phyloP scores from a whole-genome alignment of 345 rosid species.

The Populus euphratica region DNA sequence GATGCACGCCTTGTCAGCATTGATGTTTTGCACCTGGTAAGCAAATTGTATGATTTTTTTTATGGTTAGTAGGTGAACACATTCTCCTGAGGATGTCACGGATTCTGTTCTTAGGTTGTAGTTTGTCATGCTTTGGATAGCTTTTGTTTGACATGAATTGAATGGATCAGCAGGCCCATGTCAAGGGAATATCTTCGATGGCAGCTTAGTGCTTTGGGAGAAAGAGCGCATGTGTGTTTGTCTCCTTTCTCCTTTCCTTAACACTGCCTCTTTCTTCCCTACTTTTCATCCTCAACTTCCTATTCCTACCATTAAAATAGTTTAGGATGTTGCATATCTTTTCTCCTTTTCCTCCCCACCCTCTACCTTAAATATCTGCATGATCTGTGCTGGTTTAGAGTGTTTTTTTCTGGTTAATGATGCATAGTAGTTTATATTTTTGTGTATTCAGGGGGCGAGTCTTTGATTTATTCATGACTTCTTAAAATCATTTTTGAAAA shows the following conservation, averaged over 20 bases:
- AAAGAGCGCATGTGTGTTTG: constrained; percentile 99
- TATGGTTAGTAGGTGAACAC: constrained; percentile 36
- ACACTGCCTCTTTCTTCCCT: constrained; percentile 87
- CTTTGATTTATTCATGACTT: not conserved
- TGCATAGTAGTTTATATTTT: not conserved
- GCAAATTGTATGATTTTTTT: constrained; percentile 28
- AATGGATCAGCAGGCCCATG: constrained; percentile 99
- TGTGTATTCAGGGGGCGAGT: not conserved
- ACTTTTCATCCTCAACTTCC: constrained; percentile 75
- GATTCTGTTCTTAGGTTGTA: constrained; percentile 62
- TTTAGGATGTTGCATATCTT: constrained; percentile 33
- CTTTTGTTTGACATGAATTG: constrained; percentile 80
- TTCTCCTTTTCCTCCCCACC: constrained; percentile 24
- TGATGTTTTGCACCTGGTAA: constrained; percentile 96
- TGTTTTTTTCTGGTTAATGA: constrained; percentile 2
- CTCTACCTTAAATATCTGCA: constrained; percentile 27
- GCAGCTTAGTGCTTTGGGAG: constrained; percentile 99
- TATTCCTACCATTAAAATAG: constrained; percentile 42
- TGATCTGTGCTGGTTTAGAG: constrained; percentile 17
- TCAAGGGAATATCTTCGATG: constrained; percentile 97
- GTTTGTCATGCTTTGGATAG: constrained; percentile 60
- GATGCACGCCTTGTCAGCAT: constrained; percentile 99
- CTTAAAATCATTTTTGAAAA: not conserved
- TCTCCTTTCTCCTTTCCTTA: constrained; percentile 99
- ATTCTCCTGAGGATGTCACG: constrained; percentile 29